Conservation (phyloP, 1,284 basidiomycete species). For the Cutaneotrichosporon cutaneum region DNA sequence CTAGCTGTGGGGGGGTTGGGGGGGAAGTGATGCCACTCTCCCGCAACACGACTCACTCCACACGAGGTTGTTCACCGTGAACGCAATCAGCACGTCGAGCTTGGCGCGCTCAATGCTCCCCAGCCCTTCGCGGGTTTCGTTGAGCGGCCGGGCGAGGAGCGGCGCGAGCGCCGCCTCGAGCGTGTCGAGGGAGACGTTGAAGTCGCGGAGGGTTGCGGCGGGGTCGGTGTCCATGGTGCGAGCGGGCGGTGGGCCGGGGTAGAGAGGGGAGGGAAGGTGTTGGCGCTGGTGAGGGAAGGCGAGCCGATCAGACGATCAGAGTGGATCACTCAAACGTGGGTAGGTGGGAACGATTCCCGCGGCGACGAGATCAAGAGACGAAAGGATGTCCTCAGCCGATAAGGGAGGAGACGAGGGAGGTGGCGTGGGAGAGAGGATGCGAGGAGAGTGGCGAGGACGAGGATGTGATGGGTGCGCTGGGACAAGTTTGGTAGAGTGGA, state of each 20-base stretch:
- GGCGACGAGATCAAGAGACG: too few species aligned
- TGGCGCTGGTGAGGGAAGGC: not conserved
- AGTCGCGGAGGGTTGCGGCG: slow-evolving; percentile 7
- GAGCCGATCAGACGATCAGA: not conserved
- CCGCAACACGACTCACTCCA: slow-evolving; percentile 48
- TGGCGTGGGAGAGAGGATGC: not conserved
- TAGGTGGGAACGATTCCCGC: too few species aligned
- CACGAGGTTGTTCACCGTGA: slow-evolving; percentile 46
- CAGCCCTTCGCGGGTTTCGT: slow-evolving; percentile 11
- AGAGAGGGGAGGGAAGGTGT: not conserved
- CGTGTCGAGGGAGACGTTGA: slow-evolving; percentile 13
- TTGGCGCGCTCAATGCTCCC: slow-evolving; percentile 38
- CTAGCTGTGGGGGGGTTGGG: too few species aligned
- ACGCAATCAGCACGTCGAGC: slow-evolving; percentile 44
- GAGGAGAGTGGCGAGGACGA: not conserved
- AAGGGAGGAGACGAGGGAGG: too few species aligned
- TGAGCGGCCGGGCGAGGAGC: slow-evolving; percentile 15
- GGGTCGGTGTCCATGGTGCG: slow-evolving; percentile 20
- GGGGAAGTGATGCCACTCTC: too few species aligned
- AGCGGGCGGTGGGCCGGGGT: not conserved
- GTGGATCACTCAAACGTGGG: too few species aligned
- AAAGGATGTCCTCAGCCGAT: too few species aligned
- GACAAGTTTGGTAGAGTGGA: too few species aligned
- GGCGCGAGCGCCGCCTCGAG: slow-evolving; percentile 24
- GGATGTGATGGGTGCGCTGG: too few species aligned